A percentile compares a stretch with the other conserved stretches of the same genome.
phyloP scores from a whole-genome alignment of 805 yeast genomes.

The Metschnikowia chrysomelidarum region DNA sequence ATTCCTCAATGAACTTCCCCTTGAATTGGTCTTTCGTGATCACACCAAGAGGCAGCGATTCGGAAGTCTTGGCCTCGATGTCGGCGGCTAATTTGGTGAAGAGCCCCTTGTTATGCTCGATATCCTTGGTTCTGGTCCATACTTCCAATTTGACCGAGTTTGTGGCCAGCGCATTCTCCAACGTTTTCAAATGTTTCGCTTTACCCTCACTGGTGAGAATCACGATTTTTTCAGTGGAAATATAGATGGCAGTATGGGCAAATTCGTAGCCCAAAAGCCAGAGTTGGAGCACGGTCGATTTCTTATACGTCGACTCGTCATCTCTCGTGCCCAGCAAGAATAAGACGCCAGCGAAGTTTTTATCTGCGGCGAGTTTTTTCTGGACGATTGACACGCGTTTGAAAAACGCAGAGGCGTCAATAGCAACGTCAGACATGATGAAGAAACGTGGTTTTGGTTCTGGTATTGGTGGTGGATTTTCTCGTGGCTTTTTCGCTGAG shows the following conservation, averaged over 20 bases:
- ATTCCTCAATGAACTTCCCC: constrained; percentile 83
- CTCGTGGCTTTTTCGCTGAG: constrained; percentile 8
- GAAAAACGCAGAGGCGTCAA: constrained; percentile 53
- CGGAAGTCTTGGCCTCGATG: constrained; percentile 40
- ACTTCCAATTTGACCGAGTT: constrained; percentile 47
- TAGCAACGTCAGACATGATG: constrained; percentile 56
- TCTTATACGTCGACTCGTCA: constrained; percentile 86
- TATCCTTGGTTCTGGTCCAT: constrained; percentile 79
- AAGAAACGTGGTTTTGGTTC: constrained; percentile 1
- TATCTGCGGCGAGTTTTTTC: constrained; percentile 26
- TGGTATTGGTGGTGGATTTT: constrained; percentile 3
- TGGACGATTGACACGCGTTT: constrained; percentile 47
- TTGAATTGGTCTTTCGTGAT: constrained; percentile 72
- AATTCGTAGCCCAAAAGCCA: constrained; percentile 96
- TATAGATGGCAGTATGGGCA: constrained; percentile 79
- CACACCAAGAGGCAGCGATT: constrained; percentile 53
- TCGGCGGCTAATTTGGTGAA: constrained; percentile 56
- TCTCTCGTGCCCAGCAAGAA: constrained; percentile 82
- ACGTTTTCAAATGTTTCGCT: constrained; percentile 70
- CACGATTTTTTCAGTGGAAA: constrained; percentile 57
- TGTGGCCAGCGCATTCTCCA: constrained; percentile 43
- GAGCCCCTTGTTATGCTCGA: constrained; percentile 65
- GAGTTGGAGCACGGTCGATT: constrained; percentile 79
- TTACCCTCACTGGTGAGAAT: constrained; percentile 82
- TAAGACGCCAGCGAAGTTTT: constrained; percentile 34